Conservation (phyloP, 495 filamentous ascomycete species). For the Aspergillus haitiensis region DNA sequence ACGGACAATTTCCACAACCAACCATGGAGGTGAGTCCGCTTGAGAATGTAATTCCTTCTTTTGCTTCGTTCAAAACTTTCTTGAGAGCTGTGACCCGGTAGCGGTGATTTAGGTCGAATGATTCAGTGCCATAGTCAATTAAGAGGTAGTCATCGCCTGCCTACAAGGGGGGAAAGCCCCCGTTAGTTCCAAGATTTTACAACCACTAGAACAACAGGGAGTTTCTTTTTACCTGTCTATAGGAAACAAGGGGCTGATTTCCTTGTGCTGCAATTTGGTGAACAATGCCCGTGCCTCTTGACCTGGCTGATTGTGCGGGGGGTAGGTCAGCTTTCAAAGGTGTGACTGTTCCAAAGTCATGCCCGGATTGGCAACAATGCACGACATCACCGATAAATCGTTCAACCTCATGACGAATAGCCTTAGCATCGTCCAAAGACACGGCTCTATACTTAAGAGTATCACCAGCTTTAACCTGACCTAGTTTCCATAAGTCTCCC, state of each 20-base stretch:
- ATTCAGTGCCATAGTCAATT: slow-evolving; percentile 53
- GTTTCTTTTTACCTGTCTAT: slow-evolving; percentile 42
- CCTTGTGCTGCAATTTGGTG: slow-evolving; percentile 39
- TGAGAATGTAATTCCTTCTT: slow-evolving; percentile 35
- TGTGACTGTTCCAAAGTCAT: slow-evolving; percentile 16
- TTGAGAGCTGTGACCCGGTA: slow-evolving; percentile 51
- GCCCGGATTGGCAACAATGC: slow-evolving; percentile 17
- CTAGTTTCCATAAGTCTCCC: slow-evolving; percentile 59
- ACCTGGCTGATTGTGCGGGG: slow-evolving; percentile 11
- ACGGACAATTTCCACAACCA: slow-evolving; percentile 47
- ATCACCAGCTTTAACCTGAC: slow-evolving; percentile 61
- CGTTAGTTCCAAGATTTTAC: not conserved
- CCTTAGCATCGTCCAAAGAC: slow-evolving; percentile 48
- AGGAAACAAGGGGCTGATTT: slow-evolving; percentile 44
- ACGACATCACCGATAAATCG: slow-evolving; percentile 37
- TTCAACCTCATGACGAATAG: slow-evolving; percentile 33
- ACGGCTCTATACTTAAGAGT: slow-evolving; percentile 47
- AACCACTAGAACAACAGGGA: not conserved
- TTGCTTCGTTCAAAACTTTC: slow-evolving; percentile 36
- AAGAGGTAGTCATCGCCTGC: slow-evolving; percentile 57
- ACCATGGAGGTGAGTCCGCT: slow-evolving; percentile 46
- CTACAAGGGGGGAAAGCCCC: slow-evolving; percentile 20
- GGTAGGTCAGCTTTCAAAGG: slow-evolving; percentile 17
- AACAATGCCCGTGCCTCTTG: slow-evolving; percentile 38
- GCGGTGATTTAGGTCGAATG: slow-evolving; percentile 52